Evolutionary conservation across 164 flowering plant genomes (phyloP).

Genomic region (Magnolia officinalis): DNA sequence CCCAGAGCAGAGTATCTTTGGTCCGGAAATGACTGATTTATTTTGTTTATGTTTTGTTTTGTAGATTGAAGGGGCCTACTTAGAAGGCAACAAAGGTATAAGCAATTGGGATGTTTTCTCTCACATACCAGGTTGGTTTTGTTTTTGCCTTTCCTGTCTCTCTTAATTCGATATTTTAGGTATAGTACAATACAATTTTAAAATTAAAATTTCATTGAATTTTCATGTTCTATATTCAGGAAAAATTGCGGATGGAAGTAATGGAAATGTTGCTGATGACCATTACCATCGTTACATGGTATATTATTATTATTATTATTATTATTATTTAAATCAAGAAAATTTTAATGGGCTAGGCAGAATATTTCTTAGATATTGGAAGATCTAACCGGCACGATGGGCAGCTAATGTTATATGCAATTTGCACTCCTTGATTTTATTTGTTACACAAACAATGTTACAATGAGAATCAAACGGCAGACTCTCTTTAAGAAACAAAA

Average conservation of each 20-base stretch:
- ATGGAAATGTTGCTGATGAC: constrained; percentile 10
- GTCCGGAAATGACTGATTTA: too few relatives aligned
- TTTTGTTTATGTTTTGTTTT: too few relatives aligned
- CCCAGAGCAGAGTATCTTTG: too few relatives aligned
- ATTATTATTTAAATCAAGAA: too few relatives aligned
- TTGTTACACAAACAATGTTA: neutral
- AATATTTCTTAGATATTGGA: neutral
- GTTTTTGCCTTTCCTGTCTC: neutral
- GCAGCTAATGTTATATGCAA: neutral
- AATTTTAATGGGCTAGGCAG: neutral
- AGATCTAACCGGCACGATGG: neutral
- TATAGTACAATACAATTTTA: too few relatives aligned
- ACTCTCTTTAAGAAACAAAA: too few relatives aligned
- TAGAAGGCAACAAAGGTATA: constrained; percentile 22
- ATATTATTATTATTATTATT: neutral
- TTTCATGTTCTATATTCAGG: neutral
- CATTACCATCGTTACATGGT: constrained; percentile 9
- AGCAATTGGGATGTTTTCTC: constrained; percentile 38
- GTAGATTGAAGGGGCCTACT: constrained; percentile 30
- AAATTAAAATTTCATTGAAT: neutral
- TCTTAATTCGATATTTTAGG: too few relatives aligned
- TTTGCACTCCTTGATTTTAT: neutral
- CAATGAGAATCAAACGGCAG: neutral
- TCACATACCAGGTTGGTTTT: constrained; percentile 12
- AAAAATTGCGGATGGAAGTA: neutral